A percentile compares a stretch with the other conserved stretches of the same genome.
phyloP scores from a whole-genome alignment of 495 filamentous ascomycete species.

The Aspergillus kassunensis region DNA sequence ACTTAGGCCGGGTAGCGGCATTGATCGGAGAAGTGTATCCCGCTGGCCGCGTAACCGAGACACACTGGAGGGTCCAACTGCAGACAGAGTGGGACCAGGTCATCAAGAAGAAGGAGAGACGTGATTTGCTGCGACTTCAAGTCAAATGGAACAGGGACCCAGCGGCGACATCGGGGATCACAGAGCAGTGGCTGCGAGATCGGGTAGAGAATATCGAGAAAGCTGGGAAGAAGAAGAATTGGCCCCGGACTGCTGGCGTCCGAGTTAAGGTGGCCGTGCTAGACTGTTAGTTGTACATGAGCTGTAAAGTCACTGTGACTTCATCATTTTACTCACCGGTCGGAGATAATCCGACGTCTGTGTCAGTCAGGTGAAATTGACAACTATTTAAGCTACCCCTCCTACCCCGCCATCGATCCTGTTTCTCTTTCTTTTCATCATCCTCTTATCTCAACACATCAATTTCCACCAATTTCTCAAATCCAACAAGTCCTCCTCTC shows the following conservation, averaged over 20 bases:
- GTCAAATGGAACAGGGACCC: conserved; percentile 23
- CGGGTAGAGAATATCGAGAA: conserved; percentile 46
- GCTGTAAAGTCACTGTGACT: conserved; percentile 13
- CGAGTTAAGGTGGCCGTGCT: conserved; percentile 16
- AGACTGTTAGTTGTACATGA: background rate
- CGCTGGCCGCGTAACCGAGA: conserved; percentile 38
- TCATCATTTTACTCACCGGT: conserved; percentile 17
- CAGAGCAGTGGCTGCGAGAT: conserved; percentile 31
- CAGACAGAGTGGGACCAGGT: conserved; percentile 28
- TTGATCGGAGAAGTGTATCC: conserved; percentile 52
- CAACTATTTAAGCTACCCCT: conserved; percentile 7
- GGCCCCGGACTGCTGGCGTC: conserved; percentile 32
- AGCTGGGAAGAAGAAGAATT: conserved; percentile 59
- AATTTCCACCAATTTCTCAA: background rate
- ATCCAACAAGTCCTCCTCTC: conserved; percentile 19
- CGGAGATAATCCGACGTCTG: background rate
- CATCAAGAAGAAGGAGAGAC: conserved; percentile 20
- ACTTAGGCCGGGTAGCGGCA: conserved; percentile 50
- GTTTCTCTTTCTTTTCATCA: background rate
- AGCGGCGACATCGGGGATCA: conserved; percentile 12
- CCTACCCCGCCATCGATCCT: conserved; percentile 14
- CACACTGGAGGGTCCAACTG: conserved; percentile 25
- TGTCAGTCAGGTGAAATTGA: background rate
- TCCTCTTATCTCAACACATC: conserved; percentile 1
- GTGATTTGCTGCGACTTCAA: conserved; percentile 28